Conservation (phyloP, 2,329 filamentous ascomycete species). For the Alternaria longipes region DNA sequence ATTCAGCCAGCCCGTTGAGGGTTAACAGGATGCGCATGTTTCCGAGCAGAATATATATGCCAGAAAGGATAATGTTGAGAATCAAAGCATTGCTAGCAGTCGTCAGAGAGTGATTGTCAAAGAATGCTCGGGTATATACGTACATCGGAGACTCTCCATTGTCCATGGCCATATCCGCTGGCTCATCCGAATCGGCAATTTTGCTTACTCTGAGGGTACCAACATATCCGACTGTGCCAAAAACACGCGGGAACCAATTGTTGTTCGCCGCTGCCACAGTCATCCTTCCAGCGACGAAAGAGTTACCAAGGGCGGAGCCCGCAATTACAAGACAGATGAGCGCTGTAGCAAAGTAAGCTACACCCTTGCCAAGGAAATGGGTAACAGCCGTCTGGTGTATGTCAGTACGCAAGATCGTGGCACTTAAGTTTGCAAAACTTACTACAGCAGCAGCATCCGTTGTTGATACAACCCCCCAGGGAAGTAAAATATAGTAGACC, state of each 20-base stretch:
- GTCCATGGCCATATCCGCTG: constrained; percentile 38
- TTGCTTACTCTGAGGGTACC: constrained; percentile 37
- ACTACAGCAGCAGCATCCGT: constrained; percentile 72
- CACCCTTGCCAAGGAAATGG: constrained; percentile 64
- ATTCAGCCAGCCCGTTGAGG: constrained; percentile 55
- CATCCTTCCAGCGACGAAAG: constrained; percentile 71
- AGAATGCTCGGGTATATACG: not conserved
- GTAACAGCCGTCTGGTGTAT: constrained; percentile 41
- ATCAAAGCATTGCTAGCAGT: constrained; percentile 43
- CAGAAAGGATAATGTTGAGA: constrained; percentile 51
- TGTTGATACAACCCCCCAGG: constrained; percentile 66
- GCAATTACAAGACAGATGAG: constrained; percentile 70
- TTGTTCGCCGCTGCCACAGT: constrained; percentile 64
- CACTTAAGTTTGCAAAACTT: constrained; percentile 31
- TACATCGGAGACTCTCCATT: constrained; percentile 50
- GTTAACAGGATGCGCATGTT: constrained; percentile 70
- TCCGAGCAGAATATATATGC: constrained; percentile 68
- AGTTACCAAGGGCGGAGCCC: constrained; percentile 69
- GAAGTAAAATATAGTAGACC: constrained; percentile 69
- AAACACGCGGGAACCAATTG: constrained; percentile 39
- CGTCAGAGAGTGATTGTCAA: not conserved
- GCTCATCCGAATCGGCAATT: constrained; percentile 12
- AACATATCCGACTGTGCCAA: constrained; percentile 43
- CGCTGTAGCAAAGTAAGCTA: constrained; percentile 61
- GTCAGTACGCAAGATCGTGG: not conserved